A percentile compares a stretch with the other conserved stretches of the same genome.
Evolutionary conservation across 805 yeast genomes (phyloP).

Genomic region (Ogataea dorogensis): DNA sequence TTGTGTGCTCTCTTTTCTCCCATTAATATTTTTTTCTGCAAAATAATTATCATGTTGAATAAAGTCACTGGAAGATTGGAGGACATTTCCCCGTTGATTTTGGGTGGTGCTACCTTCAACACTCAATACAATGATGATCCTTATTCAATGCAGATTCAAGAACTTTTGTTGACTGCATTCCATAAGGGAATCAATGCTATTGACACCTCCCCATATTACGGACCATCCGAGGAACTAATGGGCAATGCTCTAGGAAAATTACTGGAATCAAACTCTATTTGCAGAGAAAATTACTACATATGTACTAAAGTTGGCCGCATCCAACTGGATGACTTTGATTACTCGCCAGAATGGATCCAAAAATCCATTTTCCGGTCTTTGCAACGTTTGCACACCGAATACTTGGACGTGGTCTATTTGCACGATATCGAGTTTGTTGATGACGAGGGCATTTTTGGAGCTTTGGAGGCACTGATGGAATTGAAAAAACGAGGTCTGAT

Average conservation of each 20-base stretch:
- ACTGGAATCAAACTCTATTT: slow-evolving; percentile 33
- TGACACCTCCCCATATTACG: slow-evolving; percentile 93
- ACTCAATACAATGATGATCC: slow-evolving; percentile 77
- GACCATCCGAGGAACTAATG: slow-evolving; percentile 74
- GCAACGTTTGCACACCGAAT: slow-evolving; percentile 59
- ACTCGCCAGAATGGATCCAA: slow-evolving; percentile 57
- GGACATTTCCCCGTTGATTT: slow-evolving; percentile 54
- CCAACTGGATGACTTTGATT: slow-evolving; percentile 68
- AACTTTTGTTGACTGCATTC: slow-evolving; percentile 60
- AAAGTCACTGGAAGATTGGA: slow-evolving; percentile 28
- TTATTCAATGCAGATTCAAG: slow-evolving; percentile 50
- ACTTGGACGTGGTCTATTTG: slow-evolving; percentile 78
- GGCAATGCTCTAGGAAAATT: slow-evolving; percentile 59
- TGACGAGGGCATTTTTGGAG: slow-evolving; percentile 53
- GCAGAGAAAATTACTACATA: slow-evolving; percentile 63
- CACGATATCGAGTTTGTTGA: slow-evolving; percentile 87
- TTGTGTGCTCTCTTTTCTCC: slow-evolving; percentile 7
- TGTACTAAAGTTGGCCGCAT: slow-evolving; percentile 88
- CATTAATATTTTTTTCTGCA: slow-evolving; percentile 9
- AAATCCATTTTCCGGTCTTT: slow-evolving; percentile 66
- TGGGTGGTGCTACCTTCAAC: slow-evolving; percentile 91
- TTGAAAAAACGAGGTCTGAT: slow-evolving; percentile 66
- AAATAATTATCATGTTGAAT: slow-evolving; percentile 3
- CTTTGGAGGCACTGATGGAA: slow-evolving; percentile 56
- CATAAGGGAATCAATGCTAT: slow-evolving; percentile 68